Conservation (phyloP, 108 stramenopile genomes). For the Cylindrotheca closterium region DNA sequence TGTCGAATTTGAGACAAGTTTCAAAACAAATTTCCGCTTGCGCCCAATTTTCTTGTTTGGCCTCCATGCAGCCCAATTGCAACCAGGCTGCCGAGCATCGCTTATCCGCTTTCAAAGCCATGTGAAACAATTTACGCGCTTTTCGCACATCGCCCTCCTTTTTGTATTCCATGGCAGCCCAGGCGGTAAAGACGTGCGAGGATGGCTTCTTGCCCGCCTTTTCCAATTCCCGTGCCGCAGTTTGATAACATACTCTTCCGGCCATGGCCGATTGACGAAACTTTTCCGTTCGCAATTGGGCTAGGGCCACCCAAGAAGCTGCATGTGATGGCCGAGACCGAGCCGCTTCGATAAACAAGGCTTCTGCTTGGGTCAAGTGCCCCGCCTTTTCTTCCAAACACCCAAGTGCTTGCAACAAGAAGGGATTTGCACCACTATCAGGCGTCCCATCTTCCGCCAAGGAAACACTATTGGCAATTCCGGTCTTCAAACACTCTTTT, state of each 20-base stretch:
- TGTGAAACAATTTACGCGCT: slow-evolving; percentile 61
- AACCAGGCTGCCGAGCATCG: slow-evolving; percentile 77
- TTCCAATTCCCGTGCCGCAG: slow-evolving; percentile 70
- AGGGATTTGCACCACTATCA: slow-evolving; percentile 79
- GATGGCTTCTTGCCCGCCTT: slow-evolving; percentile 59
- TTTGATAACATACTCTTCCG: slow-evolving; percentile 75
- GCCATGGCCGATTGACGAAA: slow-evolving; percentile 69
- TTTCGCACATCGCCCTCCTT: slow-evolving; percentile 54
- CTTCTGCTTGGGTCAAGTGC: slow-evolving; percentile 70
- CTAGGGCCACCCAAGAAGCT: slow-evolving; percentile 82
- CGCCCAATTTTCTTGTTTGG: slow-evolving; percentile 71
- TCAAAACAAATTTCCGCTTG: slow-evolving; percentile 79
- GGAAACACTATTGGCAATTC: slow-evolving; percentile 51
- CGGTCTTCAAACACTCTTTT: slow-evolving; percentile 47
- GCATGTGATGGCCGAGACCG: slow-evolving; percentile 80
- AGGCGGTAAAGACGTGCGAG: slow-evolving; percentile 83
- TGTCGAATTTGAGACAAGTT: slow-evolving; percentile 74
- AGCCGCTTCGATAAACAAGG: slow-evolving; percentile 63
- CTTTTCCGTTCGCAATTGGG: slow-evolving; percentile 79
- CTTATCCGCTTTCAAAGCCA: slow-evolving; percentile 73
- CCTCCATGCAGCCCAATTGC: slow-evolving; percentile 85
- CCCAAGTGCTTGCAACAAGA: slow-evolving; percentile 81
- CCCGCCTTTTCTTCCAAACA: slow-evolving; percentile 79
- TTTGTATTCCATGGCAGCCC: slow-evolving; percentile 84
- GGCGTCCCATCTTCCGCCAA: slow-evolving; percentile 17